These are phyloP conservation scores for Globisporangium cederbergense DNA, from an alignment of 352 stramenopile species.

Conservation along the genomic window DNA sequence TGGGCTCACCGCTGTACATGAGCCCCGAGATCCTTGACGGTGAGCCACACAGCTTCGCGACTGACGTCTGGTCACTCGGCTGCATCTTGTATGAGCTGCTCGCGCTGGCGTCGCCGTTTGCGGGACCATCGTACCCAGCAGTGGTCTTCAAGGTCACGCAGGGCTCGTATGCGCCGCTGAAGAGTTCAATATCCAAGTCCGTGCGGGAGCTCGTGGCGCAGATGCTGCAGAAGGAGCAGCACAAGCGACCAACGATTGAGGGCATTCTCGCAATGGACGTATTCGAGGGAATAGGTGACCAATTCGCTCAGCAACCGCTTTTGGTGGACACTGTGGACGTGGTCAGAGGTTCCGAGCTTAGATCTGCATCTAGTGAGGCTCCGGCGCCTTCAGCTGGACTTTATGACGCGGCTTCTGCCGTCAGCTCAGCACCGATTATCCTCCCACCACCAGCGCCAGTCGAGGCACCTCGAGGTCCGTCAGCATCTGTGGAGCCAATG, in stretches of 20 bases:
- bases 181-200: neutral
- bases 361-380: neutral
- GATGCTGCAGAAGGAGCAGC: conserved; percentile 15
- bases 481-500: neutral
- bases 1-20: conserved; percentile 78
- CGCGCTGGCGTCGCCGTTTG: conserved; percentile 15
- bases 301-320: neutral
- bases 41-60: conserved; percentile 49
- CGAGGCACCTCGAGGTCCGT: neutral
- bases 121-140: conserved; percentile 11
- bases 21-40: conserved; percentile 66
- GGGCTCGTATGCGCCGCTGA: conserved; percentile 7
- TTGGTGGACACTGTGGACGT: neutral
- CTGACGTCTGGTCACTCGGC: conserved; percentile 79
- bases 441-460: conserved; percentile 12
- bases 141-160: conserved; percentile 15
- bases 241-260: conserved; percentile 9
- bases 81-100: conserved; percentile 81
- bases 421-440: neutral
- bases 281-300: neutral
- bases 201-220: conserved; percentile 2
- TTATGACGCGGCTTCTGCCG: neutral
- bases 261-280: conserved; percentile 7
- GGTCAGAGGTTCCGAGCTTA: neutral
- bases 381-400: neutral